Percentiles rank a stretch among this genome's conserved stretches.
Evolutionary conservation across 805 yeast species (phyloP).

Genomic region (Kuraishia hungarica): DNA sequence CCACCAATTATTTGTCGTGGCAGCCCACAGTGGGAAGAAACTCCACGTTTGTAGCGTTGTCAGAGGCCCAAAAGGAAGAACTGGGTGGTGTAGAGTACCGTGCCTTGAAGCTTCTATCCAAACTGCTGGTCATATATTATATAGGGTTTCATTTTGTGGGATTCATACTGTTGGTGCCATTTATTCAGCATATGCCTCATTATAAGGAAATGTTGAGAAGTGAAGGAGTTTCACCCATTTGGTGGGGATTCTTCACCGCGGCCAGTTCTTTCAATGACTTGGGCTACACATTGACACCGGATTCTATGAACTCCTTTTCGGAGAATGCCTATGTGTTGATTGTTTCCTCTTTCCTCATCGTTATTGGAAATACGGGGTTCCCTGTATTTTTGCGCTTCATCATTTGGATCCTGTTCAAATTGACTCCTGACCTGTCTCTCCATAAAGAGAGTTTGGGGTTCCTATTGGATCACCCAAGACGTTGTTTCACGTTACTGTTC

Average conservation of each 20-base stretch:
- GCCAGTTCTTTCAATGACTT: constrained; percentile 77
- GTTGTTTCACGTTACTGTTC: constrained; percentile 88
- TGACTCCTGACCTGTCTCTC: constrained; percentile 58
- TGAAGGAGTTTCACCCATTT: constrained; percentile 63
- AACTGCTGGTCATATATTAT: constrained; percentile 58
- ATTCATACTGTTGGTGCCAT: constrained; percentile 48
- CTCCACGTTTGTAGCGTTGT: constrained; percentile 78
- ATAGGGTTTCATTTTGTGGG: constrained; percentile 65
- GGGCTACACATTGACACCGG: constrained; percentile 75
- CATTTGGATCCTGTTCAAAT: constrained; percentile 69
- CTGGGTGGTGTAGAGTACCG: constrained; percentile 96
- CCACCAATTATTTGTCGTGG: constrained; percentile 76
- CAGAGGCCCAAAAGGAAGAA: constrained; percentile 83
- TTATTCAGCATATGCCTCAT: constrained; percentile 35
- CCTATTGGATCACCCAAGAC: constrained; percentile 88
- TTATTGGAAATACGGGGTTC: constrained; percentile 92
- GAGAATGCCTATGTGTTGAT: constrained; percentile 58
- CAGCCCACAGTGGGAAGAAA: constrained; percentile 88
- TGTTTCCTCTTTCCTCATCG: constrained; percentile 58
- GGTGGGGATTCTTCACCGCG: constrained; percentile 92
- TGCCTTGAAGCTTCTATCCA: constrained; percentile 69
- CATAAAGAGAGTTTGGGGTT: constrained; percentile 75
- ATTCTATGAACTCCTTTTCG: constrained; percentile 67
- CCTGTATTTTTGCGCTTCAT: constrained; percentile 76
- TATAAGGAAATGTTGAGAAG: constrained; percentile 36